Conservation (phyloP, 179 eudicot species). For the Pouteria campechiana region DNA sequence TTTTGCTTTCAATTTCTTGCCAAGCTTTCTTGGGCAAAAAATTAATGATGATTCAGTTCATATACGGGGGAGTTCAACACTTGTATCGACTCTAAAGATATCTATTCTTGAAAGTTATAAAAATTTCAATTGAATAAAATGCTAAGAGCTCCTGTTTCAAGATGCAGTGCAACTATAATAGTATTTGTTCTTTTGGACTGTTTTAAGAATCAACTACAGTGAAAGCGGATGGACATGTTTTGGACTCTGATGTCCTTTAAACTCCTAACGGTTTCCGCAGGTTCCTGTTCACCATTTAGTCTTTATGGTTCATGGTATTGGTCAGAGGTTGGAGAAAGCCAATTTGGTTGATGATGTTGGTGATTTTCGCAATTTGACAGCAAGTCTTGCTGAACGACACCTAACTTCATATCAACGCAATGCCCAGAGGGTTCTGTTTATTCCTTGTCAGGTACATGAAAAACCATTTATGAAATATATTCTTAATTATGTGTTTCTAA, state of each 20-base stretch:
- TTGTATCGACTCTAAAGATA: too few species aligned
- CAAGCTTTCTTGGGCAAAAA: too few species aligned
- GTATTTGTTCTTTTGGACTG: background rate
- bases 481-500: too few species aligned
- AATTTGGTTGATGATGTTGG: slow-evolving; percentile 91
- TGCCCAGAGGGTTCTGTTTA: slow-evolving; percentile 77
- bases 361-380: slow-evolving; percentile 63
- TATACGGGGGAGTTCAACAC: too few species aligned
- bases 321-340: slow-evolving; percentile 95
- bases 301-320: slow-evolving; percentile 99
- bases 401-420: slow-evolving; percentile 72
- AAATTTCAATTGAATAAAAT: too few species aligned
- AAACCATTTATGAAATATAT: too few species aligned
- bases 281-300: slow-evolving; percentile 95
- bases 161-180: too few species aligned
- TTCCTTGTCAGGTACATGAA: slow-evolving; percentile 82
- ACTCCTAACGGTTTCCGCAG: slow-evolving; percentile 16
- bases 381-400: slow-evolving; percentile 77
- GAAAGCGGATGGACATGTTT: background rate
- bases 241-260: background rate
- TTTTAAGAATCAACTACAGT: background rate
- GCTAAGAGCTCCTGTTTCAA: too few species aligned
- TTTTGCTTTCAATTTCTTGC: too few species aligned
- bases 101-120: too few species aligned
- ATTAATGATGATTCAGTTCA: too few species aligned